A percentile compares a stretch with the other conserved stretches of the same genome.
These are phyloP conservation scores for Lepidium africanum DNA, from an alignment of 345 rosid species.

Conservation along the genomic window DNA sequence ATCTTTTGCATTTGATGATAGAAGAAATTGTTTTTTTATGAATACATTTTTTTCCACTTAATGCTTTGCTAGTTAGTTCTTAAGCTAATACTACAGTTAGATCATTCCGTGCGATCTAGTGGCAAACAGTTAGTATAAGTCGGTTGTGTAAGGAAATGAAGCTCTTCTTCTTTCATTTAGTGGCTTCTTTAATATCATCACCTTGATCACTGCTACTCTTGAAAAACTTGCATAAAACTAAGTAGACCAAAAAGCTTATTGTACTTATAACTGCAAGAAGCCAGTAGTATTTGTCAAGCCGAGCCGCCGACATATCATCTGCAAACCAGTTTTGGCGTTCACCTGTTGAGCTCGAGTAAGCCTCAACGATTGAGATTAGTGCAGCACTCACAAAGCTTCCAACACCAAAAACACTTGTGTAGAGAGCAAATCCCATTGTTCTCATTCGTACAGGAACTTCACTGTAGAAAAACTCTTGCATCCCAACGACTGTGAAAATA, in stretches of 20 bases:
- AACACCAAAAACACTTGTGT: constrained; percentile 88
- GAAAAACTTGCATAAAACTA: constrained; percentile 47
- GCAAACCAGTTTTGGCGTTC: constrained; percentile 60
- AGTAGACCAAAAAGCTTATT: constrained; percentile 49
- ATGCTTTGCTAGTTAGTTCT: constrained; percentile 2
- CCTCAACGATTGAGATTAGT: constrained; percentile 51
- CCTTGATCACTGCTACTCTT: constrained; percentile 39
- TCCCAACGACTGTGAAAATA: constrained; percentile 90
- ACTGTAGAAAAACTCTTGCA: constrained; percentile 93
- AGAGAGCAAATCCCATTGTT: constrained; percentile 87
- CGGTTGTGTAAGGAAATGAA: not conserved
- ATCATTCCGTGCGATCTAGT: not conserved
- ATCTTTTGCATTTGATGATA: constrained; percentile 8
- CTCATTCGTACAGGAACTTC: constrained; percentile 85
- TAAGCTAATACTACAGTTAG: constrained; percentile 6
- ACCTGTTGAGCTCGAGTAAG: constrained; percentile 33
- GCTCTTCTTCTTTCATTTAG: constrained; percentile 1
- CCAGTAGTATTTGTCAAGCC: constrained; percentile 78
- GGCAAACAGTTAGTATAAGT: not conserved
- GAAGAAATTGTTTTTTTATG: not conserved
- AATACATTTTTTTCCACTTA: not conserved
- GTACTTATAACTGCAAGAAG: constrained; percentile 53
- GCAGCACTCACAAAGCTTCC: constrained; percentile 83
- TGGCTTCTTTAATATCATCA: constrained; percentile 1
- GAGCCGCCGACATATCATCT: constrained; percentile 77